Percentiles rank a stretch among this genome's conserved stretches.
phyloP scores from a whole-genome alignment of 257 asterid genomes.

The Cordia subcordata region DNA sequence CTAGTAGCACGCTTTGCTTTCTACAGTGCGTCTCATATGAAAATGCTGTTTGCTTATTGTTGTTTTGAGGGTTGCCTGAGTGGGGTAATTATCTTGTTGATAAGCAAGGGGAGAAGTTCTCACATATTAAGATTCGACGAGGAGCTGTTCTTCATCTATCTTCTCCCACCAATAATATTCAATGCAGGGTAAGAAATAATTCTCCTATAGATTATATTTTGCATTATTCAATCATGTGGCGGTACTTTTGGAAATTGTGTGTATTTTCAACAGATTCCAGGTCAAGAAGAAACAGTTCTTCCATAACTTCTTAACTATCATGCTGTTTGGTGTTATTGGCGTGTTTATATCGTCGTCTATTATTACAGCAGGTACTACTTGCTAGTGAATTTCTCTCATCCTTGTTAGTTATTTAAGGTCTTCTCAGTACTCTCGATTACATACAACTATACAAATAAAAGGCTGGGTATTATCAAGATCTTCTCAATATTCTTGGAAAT shows the following conservation, averaged over 20 bases:
- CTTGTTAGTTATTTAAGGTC: no score
- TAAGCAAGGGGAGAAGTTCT: slow-evolving; percentile 76
- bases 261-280: slow-evolving; percentile 58
- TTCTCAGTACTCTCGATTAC: no score
- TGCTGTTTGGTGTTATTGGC: slow-evolving; percentile 88
- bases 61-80: slow-evolving; percentile 48
- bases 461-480: no score
- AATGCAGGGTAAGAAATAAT: slow-evolving; percentile 87
- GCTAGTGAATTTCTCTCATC: no score
- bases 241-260: background rate
- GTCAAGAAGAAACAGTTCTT: slow-evolving; percentile 97
- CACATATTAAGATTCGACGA: slow-evolving; percentile 84
- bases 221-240: background rate
- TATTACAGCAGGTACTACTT: slow-evolving; percentile 55
- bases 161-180: slow-evolving; percentile 87
- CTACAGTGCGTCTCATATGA: background rate
- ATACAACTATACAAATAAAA: no score
- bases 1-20: no score
- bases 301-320: slow-evolving; percentile 87
- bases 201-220: background rate
- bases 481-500: background rate
- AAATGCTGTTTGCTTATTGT: background rate
- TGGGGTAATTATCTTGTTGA: slow-evolving; percentile 60
- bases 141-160: slow-evolving; percentile 83
- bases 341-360: slow-evolving; percentile 75